phyloP scores from a whole-genome alignment of 176 grass and related monocot species.

The Carex kokanica region DNA sequence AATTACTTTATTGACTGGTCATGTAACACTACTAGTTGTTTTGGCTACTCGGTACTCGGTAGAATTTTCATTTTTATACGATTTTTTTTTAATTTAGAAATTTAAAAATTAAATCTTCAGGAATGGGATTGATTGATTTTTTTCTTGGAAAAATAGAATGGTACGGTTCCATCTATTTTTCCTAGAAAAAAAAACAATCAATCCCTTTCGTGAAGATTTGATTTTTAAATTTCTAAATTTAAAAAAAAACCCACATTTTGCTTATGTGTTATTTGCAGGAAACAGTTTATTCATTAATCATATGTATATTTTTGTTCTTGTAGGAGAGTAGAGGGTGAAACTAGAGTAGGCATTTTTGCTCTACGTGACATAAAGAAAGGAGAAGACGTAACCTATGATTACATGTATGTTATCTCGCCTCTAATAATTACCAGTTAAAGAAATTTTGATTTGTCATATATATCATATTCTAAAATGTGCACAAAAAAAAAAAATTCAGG shows the following conservation, averaged over 20 bases:
- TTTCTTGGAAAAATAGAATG: too few species aligned
- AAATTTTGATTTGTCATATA: slow-evolving; percentile 14
- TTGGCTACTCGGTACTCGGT: not conserved
- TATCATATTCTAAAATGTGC: slow-evolving; percentile 25
- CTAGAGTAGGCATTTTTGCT: slow-evolving; percentile 92
- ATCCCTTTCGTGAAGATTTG: too few species aligned
- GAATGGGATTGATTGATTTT: too few species aligned
- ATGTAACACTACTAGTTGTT: slow-evolving; percentile 2
- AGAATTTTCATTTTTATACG: not conserved
- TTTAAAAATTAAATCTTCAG: too few species aligned
- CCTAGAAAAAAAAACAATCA: too few species aligned
- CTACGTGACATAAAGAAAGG: slow-evolving; percentile 72
- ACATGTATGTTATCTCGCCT: slow-evolving; percentile 61
- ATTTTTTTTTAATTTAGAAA: too few species aligned
- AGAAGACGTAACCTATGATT: slow-evolving; percentile 92
- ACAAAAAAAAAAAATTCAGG: slow-evolving; percentile 36
- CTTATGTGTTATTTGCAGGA: not conserved
- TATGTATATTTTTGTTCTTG: slow-evolving; percentile 27
- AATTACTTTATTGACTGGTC: not conserved
- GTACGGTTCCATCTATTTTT: too few species aligned
- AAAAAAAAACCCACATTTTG: too few species aligned
- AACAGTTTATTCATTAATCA: not conserved
- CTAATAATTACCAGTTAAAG: slow-evolving; percentile 22
- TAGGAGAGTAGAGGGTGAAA: slow-evolving; percentile 90
- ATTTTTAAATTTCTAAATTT: too few species aligned